A percentile compares a stretch with the other conserved stretches of the same genome.
phyloP scores from a whole-genome alignment of 441 rosid genomes.

The Mallotus repandus region DNA sequence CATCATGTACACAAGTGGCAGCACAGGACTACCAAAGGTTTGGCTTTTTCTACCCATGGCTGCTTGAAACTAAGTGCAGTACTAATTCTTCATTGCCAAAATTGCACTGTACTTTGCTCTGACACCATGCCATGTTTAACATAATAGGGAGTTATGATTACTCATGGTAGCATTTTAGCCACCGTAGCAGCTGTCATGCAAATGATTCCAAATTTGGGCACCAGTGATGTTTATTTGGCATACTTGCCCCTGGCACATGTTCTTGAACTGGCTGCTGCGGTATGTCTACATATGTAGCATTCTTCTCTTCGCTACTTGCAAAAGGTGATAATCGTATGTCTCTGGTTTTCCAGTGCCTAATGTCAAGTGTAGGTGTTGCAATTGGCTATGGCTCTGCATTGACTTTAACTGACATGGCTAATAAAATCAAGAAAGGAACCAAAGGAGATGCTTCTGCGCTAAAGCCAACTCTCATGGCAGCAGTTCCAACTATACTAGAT shows the following conservation, averaged over 20 bases:
- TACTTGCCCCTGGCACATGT: slow-evolving; percentile 98
- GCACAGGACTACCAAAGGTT: slow-evolving; percentile 96
- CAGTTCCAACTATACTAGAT: slow-evolving; percentile 91
- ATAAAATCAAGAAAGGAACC: slow-evolving; percentile 85
- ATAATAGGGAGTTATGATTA: slow-evolving; percentile 88
- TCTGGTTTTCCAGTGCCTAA: slow-evolving; percentile 55
- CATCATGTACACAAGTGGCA: slow-evolving; percentile 96
- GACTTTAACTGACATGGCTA: slow-evolving; percentile 83
- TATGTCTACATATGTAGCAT: slow-evolving; percentile 24
- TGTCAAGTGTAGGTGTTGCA: slow-evolving; percentile 66
- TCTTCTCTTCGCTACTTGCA: slow-evolving; percentile 18
- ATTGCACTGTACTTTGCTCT: slow-evolving; percentile 13
- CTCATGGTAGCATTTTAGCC: slow-evolving; percentile 83
- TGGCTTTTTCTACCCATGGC: slow-evolving; percentile 18
- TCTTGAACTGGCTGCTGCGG: slow-evolving; percentile 95
- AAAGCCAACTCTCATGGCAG: slow-evolving; percentile 81
- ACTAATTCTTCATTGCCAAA: slow-evolving; percentile 2
- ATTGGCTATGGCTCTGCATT: slow-evolving; percentile 88
- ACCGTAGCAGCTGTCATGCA: slow-evolving; percentile 81
- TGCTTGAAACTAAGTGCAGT: neutral
- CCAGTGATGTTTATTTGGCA: slow-evolving; percentile 63
- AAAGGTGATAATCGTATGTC: slow-evolving; percentile 16
- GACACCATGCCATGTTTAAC: slow-evolving; percentile 27
- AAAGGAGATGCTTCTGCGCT: slow-evolving; percentile 85
- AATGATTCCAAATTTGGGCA: slow-evolving; percentile 58